Conservation (phyloP, 1,284 basidiomycete species). For the Lentinula novae-zelandiae region DNA sequence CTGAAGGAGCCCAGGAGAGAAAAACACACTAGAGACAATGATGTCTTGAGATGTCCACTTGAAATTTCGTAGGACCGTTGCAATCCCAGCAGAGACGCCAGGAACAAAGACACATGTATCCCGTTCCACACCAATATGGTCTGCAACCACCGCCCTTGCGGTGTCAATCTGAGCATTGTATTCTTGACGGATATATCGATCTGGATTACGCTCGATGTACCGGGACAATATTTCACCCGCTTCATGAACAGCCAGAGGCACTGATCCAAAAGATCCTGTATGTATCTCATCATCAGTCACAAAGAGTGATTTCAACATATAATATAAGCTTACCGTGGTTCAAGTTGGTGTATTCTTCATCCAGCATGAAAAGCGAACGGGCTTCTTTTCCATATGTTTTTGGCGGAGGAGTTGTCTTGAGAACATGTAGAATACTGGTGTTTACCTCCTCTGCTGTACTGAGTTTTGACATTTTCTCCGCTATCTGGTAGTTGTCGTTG, state of each 20-base stretch:
- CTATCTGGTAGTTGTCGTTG: too few species aligned
- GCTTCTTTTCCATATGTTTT: conserved; percentile 3
- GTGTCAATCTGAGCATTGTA: conserved; percentile 37
- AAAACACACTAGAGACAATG: conserved; percentile 37
- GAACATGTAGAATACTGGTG: neutral
- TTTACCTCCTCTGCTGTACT: neutral
- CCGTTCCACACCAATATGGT: conserved; percentile 36
- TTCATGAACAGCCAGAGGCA: conserved; percentile 56
- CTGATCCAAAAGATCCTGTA: conserved; percentile 67
- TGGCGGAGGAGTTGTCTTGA: neutral
- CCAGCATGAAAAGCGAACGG: conserved; percentile 4
- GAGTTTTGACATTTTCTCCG: too few species aligned
- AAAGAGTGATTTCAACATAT: too few species aligned
- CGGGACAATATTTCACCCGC: conserved; percentile 42
- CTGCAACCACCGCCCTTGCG: conserved; percentile 49
- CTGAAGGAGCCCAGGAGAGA: too few species aligned
- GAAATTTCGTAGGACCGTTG: conserved; percentile 65
- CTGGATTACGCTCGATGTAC: conserved; percentile 57
- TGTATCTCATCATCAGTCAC: neutral
- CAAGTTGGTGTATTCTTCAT: conserved; percentile 49
- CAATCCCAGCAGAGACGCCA: conserved; percentile 66
- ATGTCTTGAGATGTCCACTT: conserved; percentile 43
- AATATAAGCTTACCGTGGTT: conserved; percentile 49
- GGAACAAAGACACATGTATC: conserved; percentile 68
- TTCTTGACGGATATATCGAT: conserved; percentile 52